Evolutionary conservation across 345 rosid species (phyloP).

Genomic region (Rubroshorea leprosula): DNA sequence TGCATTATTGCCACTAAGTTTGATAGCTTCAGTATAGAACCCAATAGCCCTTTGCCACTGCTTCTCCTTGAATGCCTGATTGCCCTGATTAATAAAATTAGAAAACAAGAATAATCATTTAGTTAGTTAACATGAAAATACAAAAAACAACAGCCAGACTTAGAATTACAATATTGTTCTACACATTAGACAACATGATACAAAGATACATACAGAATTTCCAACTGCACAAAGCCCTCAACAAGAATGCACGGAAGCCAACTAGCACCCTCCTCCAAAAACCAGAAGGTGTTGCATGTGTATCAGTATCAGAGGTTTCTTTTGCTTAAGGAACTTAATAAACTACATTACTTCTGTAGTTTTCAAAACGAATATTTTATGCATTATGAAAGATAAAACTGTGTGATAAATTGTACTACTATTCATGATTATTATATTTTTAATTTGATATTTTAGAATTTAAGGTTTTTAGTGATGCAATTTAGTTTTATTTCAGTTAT

Average conservation of each 20-base stretch:
- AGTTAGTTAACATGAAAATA: background rate
- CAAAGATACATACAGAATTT: background rate
- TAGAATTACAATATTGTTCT: background rate
- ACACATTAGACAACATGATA: background rate
- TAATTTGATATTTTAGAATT: too few relatives aligned
- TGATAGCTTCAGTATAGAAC: conserved; percentile 86
- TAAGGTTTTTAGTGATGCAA: too few relatives aligned
- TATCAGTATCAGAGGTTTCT: too few relatives aligned
- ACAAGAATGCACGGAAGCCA: background rate
- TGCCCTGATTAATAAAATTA: conserved; percentile 48
- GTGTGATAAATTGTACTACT: too few relatives aligned
- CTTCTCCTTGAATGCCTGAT: conserved; percentile 85
- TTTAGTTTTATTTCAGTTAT: too few relatives aligned
- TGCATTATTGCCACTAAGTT: conserved; percentile 65
- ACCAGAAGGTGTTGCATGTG: too few relatives aligned
- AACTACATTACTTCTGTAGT: too few relatives aligned
- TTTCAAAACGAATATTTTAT: too few relatives aligned
- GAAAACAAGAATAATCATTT: conserved; percentile 1
- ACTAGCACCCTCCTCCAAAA: background rate
- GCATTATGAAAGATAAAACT: too few relatives aligned
- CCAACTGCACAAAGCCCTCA: background rate
- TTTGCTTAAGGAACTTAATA: too few relatives aligned
- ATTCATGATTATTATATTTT: too few relatives aligned
- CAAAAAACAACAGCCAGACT: background rate
- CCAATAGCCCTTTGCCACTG: conserved; percentile 82